Conservation (phyloP, 441 rosid genomes). For the Mallotus japonicus region DNA sequence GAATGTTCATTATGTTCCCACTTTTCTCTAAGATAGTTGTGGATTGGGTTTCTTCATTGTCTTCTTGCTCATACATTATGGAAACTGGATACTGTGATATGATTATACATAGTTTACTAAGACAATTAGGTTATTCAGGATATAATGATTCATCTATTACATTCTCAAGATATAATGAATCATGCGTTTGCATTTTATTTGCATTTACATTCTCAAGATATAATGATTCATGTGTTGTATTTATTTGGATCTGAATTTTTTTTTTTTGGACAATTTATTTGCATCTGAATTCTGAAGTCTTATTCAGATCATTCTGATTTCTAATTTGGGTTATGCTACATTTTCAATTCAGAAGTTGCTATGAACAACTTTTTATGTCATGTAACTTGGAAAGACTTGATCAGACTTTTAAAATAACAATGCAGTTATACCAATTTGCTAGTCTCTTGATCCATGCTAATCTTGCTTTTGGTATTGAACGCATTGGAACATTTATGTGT, state of each 20-base stretch:
- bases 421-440: too few relatives aligned
- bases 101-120: not conserved
- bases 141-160: not conserved
- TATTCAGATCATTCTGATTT: not conserved
- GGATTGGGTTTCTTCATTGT: too few relatives aligned
- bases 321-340: not conserved
- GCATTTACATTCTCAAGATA: too few relatives aligned
- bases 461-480: not conserved
- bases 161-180: not conserved
- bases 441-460: not conserved
- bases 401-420: too few relatives aligned
- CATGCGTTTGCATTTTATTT: too few relatives aligned
- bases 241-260: too few relatives aligned
- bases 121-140: not conserved
- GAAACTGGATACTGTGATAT: not conserved
- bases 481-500: not conserved
- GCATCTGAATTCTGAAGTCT: not conserved
- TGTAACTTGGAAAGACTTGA: not conserved
- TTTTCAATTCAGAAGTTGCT: not conserved
- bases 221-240: not conserved
- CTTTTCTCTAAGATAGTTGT: too few relatives aligned
- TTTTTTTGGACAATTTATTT: too few relatives aligned
- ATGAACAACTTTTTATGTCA: not conserved
- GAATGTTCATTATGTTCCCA: too few relatives aligned
- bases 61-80: too few relatives aligned